phyloP scores from a whole-genome alignment of 2,329 filamentous ascomycete species.

The Beauveria sp. region DNA sequence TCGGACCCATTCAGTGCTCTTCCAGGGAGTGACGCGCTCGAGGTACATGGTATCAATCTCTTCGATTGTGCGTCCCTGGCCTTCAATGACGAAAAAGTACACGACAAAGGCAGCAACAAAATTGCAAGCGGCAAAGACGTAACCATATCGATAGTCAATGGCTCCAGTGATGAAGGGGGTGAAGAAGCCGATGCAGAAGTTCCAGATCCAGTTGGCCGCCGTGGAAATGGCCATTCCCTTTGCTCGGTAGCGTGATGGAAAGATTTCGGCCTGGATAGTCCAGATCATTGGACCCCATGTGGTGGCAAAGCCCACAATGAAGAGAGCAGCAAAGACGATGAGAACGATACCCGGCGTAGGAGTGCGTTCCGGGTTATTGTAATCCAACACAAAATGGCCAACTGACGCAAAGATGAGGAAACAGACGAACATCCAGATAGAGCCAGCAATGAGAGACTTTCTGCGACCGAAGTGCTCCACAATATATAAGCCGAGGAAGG shows the following conservation, averaged over 20 bases:
- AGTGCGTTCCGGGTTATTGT: slow-evolving; percentile 25
- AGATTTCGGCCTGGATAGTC: slow-evolving; percentile 58
- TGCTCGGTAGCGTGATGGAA: slow-evolving; percentile 54
- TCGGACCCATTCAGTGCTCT: slow-evolving; percentile 48
- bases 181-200: slow-evolving; percentile 71
- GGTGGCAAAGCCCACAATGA: slow-evolving; percentile 58
- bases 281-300: slow-evolving; percentile 62
- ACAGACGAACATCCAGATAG: slow-evolving; percentile 52
- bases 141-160: slow-evolving; percentile 67
- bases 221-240: slow-evolving; percentile 55
- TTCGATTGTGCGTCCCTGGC: slow-evolving; percentile 64
- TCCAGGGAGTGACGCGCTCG: slow-evolving; percentile 54
- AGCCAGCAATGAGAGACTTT: slow-evolving; percentile 54
- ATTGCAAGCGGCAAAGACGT: slow-evolving; percentile 69
- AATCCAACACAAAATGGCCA: slow-evolving; percentile 40
- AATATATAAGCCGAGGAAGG: slow-evolving; percentile 62
- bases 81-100: slow-evolving; percentile 73
- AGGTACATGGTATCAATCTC: slow-evolving; percentile 77
- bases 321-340: slow-evolving; percentile 56
- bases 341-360: slow-evolving; percentile 47
- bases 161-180: slow-evolving; percentile 68
- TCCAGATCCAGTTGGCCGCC: slow-evolving; percentile 61
- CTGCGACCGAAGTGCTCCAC: slow-evolving; percentile 61
- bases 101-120: slow-evolving; percentile 56
- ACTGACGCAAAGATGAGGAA: slow-evolving; percentile 52